Conservation (phyloP, 1,284 basidiomycete genomes). For the Irpex sp. region DNA sequence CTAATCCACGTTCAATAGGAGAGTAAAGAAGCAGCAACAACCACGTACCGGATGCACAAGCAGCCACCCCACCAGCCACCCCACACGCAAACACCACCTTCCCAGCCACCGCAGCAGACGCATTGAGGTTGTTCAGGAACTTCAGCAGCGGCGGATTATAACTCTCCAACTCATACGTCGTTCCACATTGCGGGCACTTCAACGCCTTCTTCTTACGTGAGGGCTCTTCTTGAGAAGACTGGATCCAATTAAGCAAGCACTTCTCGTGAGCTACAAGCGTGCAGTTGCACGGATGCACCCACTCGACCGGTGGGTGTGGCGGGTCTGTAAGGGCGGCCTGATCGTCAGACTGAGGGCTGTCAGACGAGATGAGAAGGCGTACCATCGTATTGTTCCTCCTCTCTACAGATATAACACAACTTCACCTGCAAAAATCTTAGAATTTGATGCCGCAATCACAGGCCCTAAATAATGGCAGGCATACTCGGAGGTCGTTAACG, state of each 20-base stretch:
- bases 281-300: constrained; percentile 77
- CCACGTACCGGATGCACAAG: constrained; percentile 36
- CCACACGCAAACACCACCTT: constrained; percentile 43
- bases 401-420: constrained; percentile 72
- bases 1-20: constrained; percentile 27
- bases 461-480: neutral
- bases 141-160: constrained; percentile 47
- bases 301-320: constrained; percentile 42
- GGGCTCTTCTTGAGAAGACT: constrained; percentile 52
- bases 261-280: constrained; percentile 74
- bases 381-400: constrained; percentile 62
- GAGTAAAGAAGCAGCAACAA: neutral
- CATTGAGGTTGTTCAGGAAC: constrained; percentile 45
- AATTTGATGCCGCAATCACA: neutral
- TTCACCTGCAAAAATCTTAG: constrained; percentile 45
- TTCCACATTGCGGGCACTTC: constrained; percentile 74
- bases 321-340: constrained; percentile 28
- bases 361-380: constrained; percentile 15
- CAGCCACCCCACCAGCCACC: constrained; percentile 37
- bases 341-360: neutral
- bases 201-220: constrained; percentile 52
- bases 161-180: constrained; percentile 61
- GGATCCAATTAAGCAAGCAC: constrained; percentile 74
- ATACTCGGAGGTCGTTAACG: constrained; percentile 40
- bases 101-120: constrained; percentile 41